A percentile compares a stretch with the other conserved stretches of the same genome.
Conservation (phyloP, 805 yeast species). For the Kuraishia ogatae region DNA sequence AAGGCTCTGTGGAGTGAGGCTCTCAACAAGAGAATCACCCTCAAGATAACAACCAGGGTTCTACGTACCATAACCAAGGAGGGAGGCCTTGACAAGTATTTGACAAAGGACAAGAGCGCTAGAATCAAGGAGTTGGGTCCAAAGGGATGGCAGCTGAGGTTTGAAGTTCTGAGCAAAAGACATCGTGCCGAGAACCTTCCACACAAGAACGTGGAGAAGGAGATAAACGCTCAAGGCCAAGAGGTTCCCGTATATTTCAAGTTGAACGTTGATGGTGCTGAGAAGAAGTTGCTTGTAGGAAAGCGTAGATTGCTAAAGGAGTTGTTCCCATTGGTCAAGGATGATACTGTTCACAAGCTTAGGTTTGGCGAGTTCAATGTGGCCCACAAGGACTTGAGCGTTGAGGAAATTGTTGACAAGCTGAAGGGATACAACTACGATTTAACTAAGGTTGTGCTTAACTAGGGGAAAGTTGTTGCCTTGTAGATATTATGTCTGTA, state of each 20-base stretch:
- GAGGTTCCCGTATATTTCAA: slow-evolving; percentile 39
- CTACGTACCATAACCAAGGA: slow-evolving; percentile 82
- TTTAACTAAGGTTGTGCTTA: slow-evolving; percentile 1
- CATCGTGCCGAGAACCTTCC: slow-evolving; percentile 31
- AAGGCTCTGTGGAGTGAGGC: slow-evolving; percentile 82
- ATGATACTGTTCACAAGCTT: slow-evolving; percentile 30
- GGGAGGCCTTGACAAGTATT: slow-evolving; percentile 89
- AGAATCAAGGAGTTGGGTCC: slow-evolving; percentile 90
- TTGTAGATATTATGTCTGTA: neutral
- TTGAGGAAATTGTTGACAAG: slow-evolving; percentile 39
- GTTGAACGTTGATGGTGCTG: slow-evolving; percentile 31
- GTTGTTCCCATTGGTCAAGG: slow-evolving; percentile 43
- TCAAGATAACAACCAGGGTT: slow-evolving; percentile 71
- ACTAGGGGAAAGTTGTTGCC: neutral
- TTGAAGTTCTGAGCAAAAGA: slow-evolving; percentile 48
- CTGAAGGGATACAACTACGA: slow-evolving; percentile 30
- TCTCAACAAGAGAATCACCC: slow-evolving; percentile 43
- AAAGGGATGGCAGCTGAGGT: slow-evolving; percentile 85
- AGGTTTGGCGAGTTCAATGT: slow-evolving; percentile 39
- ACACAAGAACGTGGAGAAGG: slow-evolving; percentile 25
- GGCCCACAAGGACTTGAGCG: slow-evolving; percentile 32
- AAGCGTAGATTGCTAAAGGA: slow-evolving; percentile 50
- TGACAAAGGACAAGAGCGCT: slow-evolving; percentile 80
- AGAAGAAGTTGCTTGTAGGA: slow-evolving; percentile 48
- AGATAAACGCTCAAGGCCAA: slow-evolving; percentile 18